phyloP scores from a whole-genome alignment of 192 early-diverging fungal species.

The Powellomyces hirtus region DNA sequence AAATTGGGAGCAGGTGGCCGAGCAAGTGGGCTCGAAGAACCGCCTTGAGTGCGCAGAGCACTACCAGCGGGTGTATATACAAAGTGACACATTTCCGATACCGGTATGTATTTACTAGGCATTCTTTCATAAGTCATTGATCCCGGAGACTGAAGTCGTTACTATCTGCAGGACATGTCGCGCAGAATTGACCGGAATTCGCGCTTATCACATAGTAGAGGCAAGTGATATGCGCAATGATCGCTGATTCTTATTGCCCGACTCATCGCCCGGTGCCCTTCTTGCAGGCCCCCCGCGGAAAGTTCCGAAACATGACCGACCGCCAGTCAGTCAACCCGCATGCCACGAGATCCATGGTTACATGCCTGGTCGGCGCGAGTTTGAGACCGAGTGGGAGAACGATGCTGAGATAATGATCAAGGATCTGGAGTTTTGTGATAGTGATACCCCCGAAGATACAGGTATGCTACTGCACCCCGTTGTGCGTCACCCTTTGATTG shows the following conservation, averaged over 20 bases:
- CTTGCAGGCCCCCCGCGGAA: conserved; percentile 6
- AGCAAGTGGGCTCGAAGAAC: conserved; percentile 88
- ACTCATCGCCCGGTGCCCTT: neutral
- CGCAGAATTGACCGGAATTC: conserved; percentile 53
- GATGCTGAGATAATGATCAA: conserved; percentile 92
- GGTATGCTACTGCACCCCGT: conserved; percentile 42
- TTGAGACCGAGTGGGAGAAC: conserved; percentile 95
- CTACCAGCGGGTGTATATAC: conserved; percentile 81
- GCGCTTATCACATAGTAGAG: conserved; percentile 2
- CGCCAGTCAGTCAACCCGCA: conserved; percentile 79
- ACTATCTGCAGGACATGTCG: conserved; percentile 60
- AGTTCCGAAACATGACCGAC: conserved; percentile 28
- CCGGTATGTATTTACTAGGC: conserved; percentile 66
- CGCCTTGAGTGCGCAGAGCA: conserved; percentile 86
- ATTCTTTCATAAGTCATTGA: too few species aligned
- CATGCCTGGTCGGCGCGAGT: conserved; percentile 95
- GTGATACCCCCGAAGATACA: conserved; percentile 80
- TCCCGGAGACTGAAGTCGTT: neutral
- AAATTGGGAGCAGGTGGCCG: conserved; percentile 94
- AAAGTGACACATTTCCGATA: conserved; percentile 74
- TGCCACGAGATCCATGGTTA: conserved; percentile 97
- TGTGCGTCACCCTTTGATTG: conserved; percentile 1
- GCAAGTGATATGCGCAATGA: neutral
- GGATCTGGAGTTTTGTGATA: conserved; percentile 88
- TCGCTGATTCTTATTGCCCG: neutral